Evolutionary conservation across 2,329 filamentous ascomycete species (phyloP).

Genomic region (Grosmannia huntii): DNA sequence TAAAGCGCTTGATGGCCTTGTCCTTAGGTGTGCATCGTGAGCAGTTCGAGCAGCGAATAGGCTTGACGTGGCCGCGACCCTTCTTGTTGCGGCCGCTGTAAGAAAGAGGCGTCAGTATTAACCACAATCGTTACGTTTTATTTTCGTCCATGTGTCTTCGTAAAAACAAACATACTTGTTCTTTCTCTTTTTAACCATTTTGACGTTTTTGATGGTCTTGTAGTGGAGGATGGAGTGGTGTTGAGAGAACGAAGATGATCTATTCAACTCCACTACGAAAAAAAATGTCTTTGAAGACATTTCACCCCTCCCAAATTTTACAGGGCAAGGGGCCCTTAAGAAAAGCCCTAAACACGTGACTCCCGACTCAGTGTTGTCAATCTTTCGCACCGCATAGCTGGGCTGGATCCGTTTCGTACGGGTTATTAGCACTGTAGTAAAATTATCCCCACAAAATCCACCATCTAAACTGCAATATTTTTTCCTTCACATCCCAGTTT

Average conservation of each 20-base stretch:
- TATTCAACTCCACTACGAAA: neutral
- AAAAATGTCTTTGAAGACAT: neutral
- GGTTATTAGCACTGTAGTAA: neutral
- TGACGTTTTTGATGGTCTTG: slow-evolving; percentile 9
- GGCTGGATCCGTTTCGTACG: neutral
- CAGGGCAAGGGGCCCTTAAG: slow-evolving; percentile 1
- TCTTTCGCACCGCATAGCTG: neutral
- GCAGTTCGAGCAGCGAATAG: slow-evolving; percentile 71
- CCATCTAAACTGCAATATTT: neutral
- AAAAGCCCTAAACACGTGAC: neutral
- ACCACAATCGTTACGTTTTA: neutral
- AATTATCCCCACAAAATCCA: neutral
- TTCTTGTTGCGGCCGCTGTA: slow-evolving; percentile 97
- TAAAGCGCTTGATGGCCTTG: slow-evolving; percentile 99
- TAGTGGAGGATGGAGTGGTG: slow-evolving; percentile 1
- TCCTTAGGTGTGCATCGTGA: slow-evolving; percentile 92
- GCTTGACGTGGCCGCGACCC: slow-evolving; percentile 99
- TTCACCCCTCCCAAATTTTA: neutral
- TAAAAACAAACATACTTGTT: slow-evolving; percentile 36
- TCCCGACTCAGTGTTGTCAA: neutral
- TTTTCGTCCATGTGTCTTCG: neutral
- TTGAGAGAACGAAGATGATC: slow-evolving; percentile 1
- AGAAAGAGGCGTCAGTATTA: slow-evolving; percentile 13
- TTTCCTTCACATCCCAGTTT: neutral
- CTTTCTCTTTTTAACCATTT: slow-evolving; percentile 20